These are phyloP conservation scores for Mucor sp. DNA, from an alignment of 371 early-diverging fungal genomes.

Conservation along the genomic window DNA sequence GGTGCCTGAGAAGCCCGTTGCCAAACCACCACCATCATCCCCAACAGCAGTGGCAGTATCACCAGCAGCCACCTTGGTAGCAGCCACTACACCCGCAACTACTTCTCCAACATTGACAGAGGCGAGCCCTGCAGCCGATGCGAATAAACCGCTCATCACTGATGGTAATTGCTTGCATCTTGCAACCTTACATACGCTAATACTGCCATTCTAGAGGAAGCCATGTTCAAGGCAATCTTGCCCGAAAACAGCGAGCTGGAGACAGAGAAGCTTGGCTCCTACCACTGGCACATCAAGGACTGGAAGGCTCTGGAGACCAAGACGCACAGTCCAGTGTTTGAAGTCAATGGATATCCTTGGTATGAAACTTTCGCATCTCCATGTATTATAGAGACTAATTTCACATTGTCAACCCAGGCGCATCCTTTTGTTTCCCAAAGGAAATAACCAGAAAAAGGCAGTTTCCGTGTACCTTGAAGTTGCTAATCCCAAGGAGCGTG, in stretches of 20 bases:
- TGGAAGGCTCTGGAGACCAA: slow-evolving; percentile 29
- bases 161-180: neutral
- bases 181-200: neutral
- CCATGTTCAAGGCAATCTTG: slow-evolving; percentile 17
- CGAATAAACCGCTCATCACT: neutral
- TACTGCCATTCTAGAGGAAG: slow-evolving; percentile 2
- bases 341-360: slow-evolving; percentile 24
- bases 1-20: neutral
- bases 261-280: slow-evolving; percentile 12
- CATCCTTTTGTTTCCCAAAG: slow-evolving; percentile 86
- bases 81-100: neutral
- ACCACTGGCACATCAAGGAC: slow-evolving; percentile 26
- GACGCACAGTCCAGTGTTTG: slow-evolving; percentile 21
- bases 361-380: slow-evolving; percentile 3
- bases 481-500: slow-evolving; percentile 48
- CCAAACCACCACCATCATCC: neutral
- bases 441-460: slow-evolving; percentile 71
- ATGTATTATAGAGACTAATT: neutral
- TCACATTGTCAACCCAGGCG: slow-evolving; percentile 52
- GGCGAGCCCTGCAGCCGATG: neutral
- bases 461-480: slow-evolving; percentile 84
- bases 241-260: slow-evolving; percentile 23
- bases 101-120: neutral
- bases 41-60: neutral
- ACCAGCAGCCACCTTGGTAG: neutral